Percentiles rank a stretch among this genome's conserved stretches.
phyloP scores from a whole-genome alignment of 768 basidiomycete species.

The Cystobasidium tubakii region DNA sequence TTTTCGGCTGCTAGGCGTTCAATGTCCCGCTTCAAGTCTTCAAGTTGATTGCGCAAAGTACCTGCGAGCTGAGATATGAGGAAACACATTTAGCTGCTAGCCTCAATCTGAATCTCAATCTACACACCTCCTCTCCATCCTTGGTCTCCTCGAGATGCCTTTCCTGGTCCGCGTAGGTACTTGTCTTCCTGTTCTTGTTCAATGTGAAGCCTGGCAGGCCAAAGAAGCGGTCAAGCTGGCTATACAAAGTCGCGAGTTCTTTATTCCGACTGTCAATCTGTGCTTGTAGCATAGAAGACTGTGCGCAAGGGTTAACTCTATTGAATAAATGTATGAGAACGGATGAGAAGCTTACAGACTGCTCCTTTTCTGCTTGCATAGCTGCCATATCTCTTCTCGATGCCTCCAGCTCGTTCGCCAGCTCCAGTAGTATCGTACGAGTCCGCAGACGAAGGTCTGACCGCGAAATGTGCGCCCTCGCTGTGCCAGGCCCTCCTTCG shows the following conservation, averaged over 20 bases:
- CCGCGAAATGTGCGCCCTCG: neutral
- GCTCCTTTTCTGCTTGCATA: neutral
- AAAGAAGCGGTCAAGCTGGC: slow-evolving; percentile 16
- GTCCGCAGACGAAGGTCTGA: slow-evolving; percentile 7
- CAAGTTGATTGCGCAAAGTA: neutral
- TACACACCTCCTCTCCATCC: neutral
- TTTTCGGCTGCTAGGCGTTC: neutral
- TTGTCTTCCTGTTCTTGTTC: neutral
- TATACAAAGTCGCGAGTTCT: slow-evolving; percentile 10
- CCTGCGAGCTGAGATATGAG: neutral
- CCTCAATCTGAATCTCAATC: neutral
- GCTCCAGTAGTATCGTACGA: slow-evolving; percentile 18
- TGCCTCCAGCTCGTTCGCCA: slow-evolving; percentile 25
- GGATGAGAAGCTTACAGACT: neutral
- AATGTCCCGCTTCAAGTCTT: neutral
- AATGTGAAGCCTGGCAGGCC: slow-evolving; percentile 13
- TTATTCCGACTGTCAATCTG: slow-evolving; percentile 28
- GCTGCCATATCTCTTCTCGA: neutral
- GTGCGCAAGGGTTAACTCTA: neutral
- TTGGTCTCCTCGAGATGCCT: too few relatives aligned
- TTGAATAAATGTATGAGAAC: neutral
- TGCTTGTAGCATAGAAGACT: slow-evolving; percentile 18
- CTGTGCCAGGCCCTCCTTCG: neutral
- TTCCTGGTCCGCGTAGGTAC: neutral
- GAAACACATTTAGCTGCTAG: neutral